A percentile compares a stretch with the other conserved stretches of the same genome.
phyloP scores from a whole-genome alignment of 805 yeast species.

The Torulaspora indica region DNA sequence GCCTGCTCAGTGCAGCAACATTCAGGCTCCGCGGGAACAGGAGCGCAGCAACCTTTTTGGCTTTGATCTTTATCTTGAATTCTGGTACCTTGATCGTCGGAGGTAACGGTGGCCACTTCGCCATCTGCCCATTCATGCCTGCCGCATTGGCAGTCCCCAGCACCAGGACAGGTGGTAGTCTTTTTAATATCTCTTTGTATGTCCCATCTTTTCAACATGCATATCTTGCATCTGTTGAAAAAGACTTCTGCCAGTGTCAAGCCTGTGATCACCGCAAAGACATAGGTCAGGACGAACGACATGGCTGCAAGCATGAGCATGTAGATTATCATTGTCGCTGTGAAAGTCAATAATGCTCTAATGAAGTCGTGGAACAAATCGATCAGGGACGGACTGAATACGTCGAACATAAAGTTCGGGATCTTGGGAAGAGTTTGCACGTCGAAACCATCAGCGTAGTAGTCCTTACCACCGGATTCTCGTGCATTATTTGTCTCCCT shows the following conservation, averaged over 20 bases:
- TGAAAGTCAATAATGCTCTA: slow-evolving; percentile 51
- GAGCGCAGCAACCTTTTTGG: slow-evolving; percentile 12
- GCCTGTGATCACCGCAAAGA: slow-evolving; percentile 70
- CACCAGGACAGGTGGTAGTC: slow-evolving; percentile 30
- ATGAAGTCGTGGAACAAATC: slow-evolving; percentile 44
- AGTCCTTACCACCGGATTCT: slow-evolving; percentile 16
- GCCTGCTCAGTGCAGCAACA: slow-evolving; percentile 18
- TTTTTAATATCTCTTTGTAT: slow-evolving; percentile 28
- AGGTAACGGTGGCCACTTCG: slow-evolving; percentile 5
- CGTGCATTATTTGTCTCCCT: slow-evolving; percentile 1
- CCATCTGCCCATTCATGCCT: slow-evolving; percentile 17
- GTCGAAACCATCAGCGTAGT: slow-evolving; percentile 21
- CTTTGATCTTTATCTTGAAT: slow-evolving; percentile 1
- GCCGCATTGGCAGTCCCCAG: slow-evolving; percentile 30
- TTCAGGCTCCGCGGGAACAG: slow-evolving; percentile 5
- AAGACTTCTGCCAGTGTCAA: slow-evolving; percentile 64
- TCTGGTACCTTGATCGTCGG: slow-evolving; percentile 9
- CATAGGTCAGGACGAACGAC: slow-evolving; percentile 62
- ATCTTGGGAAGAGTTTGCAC: slow-evolving; percentile 25
- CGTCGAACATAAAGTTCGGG: slow-evolving; percentile 30
- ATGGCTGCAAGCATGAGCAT: slow-evolving; percentile 75
- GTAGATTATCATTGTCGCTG: slow-evolving; percentile 63
- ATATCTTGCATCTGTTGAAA: slow-evolving; percentile 49
- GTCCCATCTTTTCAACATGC: slow-evolving; percentile 34
- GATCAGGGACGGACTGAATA: slow-evolving; percentile 29